Conservation (phyloP, 106 monocot species). For the Dendrobium officinale region DNA sequence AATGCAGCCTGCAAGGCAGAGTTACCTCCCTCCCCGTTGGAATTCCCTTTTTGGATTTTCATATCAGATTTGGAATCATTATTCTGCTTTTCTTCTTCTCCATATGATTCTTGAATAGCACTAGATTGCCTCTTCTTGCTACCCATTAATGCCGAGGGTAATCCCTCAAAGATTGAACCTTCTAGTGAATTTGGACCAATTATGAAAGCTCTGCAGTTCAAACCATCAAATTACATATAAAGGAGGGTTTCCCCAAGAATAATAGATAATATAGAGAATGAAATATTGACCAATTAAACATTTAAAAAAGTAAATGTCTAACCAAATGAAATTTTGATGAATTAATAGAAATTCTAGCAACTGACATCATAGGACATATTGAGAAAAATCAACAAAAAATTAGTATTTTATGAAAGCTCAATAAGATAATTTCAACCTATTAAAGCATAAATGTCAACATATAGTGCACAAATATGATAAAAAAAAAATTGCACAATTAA, state of each 20-base stretch:
- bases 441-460: too few relatives aligned
- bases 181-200: neutral
- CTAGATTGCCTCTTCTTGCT: slow-evolving; percentile 33
- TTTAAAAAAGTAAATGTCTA: neutral
- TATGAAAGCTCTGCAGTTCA: neutral
- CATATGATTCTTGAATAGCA: slow-evolving; percentile 11
- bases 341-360: too few relatives aligned
- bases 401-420: too few relatives aligned
- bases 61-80: neutral
- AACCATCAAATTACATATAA: neutral
- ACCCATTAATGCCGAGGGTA: slow-evolving; percentile 20
- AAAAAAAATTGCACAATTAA: too few relatives aligned
- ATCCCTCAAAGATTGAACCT: neutral
- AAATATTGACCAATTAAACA: neutral
- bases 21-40: neutral
- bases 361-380: too few relatives aligned
- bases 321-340: too few relatives aligned
- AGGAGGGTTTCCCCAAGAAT: neutral
- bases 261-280: neutral
- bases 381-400: too few relatives aligned
- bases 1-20: neutral
- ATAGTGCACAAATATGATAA: too few relatives aligned
- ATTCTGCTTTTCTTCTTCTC: neutral
- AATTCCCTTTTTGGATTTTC: neutral
- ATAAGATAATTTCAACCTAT: too few relatives aligned